Percentiles rank a stretch among this genome's conserved stretches.
phyloP scores from a whole-genome alignment of 2,329 filamentous ascomycete species.

The Tolypocladium nubicola region DNA sequence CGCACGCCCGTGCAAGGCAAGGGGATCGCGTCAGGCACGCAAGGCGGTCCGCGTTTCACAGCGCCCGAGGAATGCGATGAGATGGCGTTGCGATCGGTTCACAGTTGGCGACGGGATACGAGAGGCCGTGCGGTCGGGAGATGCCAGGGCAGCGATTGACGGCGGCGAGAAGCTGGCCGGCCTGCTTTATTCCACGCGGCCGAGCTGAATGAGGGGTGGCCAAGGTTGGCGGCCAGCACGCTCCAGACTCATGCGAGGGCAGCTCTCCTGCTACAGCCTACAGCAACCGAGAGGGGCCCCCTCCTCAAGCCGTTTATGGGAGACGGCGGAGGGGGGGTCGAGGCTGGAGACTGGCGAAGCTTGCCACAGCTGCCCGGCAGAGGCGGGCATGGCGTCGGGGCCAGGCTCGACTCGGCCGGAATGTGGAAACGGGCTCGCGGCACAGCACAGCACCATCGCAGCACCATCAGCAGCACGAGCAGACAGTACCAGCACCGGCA shows the following conservation, averaged over 20 bases:
- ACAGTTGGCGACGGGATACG: not conserved
- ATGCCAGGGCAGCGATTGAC: not conserved
- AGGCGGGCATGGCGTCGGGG: not conserved
- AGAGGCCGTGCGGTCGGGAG: not conserved
- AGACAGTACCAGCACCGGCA: too few relatives aligned
- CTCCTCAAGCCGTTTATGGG: not conserved
- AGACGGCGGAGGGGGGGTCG: not conserved
- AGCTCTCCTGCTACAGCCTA: not conserved
- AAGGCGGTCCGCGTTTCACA: not conserved
- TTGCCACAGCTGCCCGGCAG: not conserved
- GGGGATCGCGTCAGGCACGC: not conserved
- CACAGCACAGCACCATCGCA: too few relatives aligned
- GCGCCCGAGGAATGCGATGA: not conserved
- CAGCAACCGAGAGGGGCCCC: not conserved
- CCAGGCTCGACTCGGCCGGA: not conserved
- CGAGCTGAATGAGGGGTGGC: not conserved
- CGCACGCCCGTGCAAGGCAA: not conserved
- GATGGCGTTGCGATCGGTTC: not conserved
- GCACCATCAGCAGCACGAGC: too few relatives aligned
- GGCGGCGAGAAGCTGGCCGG: not conserved
- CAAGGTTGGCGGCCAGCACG: not conserved
- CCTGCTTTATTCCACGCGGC: not conserved
- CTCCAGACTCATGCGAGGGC: not conserved
- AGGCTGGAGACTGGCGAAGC: not conserved
- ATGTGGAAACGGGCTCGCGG: not conserved